Evolutionary conservation across 1,284 basidiomycete genomes (phyloP).

Genomic region (Nidula niveotomentosa): DNA sequence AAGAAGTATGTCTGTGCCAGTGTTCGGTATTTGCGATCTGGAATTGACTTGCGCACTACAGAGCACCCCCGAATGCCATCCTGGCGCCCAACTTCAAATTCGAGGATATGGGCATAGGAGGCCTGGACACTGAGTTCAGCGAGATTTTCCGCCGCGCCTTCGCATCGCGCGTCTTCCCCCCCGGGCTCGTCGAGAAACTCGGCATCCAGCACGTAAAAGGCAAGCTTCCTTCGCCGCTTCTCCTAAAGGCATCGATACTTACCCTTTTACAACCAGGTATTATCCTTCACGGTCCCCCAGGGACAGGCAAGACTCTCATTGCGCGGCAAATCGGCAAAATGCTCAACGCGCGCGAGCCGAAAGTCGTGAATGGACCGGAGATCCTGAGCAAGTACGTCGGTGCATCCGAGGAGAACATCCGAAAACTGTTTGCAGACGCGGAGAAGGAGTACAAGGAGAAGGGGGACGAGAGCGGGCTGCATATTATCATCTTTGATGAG

Average conservation of each 20-base stretch:
- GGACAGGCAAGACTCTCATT: slow-evolving; percentile 98
- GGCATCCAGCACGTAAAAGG: slow-evolving; percentile 99
- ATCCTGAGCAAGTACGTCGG: slow-evolving; percentile 98
- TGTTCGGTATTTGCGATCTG: neutral
- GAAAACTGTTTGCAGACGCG: slow-evolving; percentile 97
- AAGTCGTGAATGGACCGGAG: slow-evolving; percentile 99
- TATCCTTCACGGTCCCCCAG: slow-evolving; percentile 93
- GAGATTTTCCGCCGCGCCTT: slow-evolving; percentile 99
- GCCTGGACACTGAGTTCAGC: slow-evolving; percentile 93
- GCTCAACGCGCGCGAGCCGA: slow-evolving; percentile 97
- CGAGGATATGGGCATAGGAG: slow-evolving; percentile 99
- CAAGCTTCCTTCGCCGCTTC: slow-evolving; percentile 25
- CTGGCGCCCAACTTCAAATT: slow-evolving; percentile 99
- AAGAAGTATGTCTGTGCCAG: slow-evolving; percentile 67
- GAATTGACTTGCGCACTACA: slow-evolving; percentile 22
- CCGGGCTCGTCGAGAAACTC: slow-evolving; percentile 94
- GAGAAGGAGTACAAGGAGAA: slow-evolving; percentile 99
- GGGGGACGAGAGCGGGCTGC: slow-evolving; percentile 96
- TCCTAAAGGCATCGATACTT: neutral
- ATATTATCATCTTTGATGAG: slow-evolving; percentile 99
- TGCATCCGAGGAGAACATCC: slow-evolving; percentile 97
- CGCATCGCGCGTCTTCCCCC: slow-evolving; percentile 97
- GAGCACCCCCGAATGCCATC: slow-evolving; percentile 92
- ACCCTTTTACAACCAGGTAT: slow-evolving; percentile 58
- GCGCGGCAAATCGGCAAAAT: slow-evolving; percentile 99